Evolutionary conservation across 495 filamentous ascomycete species (phyloP).

Genomic region (Aspergillus funiculosus): DNA sequence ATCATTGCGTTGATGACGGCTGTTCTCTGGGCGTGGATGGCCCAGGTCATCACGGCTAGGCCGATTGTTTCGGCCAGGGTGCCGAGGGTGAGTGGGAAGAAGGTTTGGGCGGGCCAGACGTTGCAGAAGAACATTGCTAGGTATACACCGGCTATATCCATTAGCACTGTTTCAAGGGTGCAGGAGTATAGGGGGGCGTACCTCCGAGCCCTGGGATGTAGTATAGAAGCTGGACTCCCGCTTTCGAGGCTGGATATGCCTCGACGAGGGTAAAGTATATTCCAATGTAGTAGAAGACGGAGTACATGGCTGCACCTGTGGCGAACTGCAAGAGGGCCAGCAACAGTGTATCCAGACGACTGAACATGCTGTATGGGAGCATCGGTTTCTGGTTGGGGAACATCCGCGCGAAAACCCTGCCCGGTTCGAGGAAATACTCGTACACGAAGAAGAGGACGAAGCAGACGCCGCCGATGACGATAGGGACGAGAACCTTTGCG

Average conservation of each 20-base stretch:
- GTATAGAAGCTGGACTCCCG: slow-evolving; percentile 49
- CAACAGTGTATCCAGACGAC: slow-evolving; percentile 45
- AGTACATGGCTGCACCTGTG: slow-evolving; percentile 44
- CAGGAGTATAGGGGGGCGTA: no score
- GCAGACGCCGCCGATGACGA: slow-evolving; percentile 46
- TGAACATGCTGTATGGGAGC: slow-evolving; percentile 50
- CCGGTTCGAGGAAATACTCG: slow-evolving; percentile 51
- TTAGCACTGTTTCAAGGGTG: no score
- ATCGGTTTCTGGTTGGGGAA: slow-evolving; percentile 50
- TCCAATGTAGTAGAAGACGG: slow-evolving; percentile 56
- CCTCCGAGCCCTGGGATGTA: slow-evolving; percentile 41
- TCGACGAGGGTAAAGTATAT: slow-evolving; percentile 54
- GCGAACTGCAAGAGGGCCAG: slow-evolving; percentile 50
- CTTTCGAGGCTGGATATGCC: slow-evolving; percentile 37
- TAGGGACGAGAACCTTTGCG: slow-evolving; percentile 45
- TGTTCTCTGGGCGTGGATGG: slow-evolving; percentile 33
- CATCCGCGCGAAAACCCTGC: slow-evolving; percentile 29
- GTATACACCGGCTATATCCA: slow-evolving; percentile 49
- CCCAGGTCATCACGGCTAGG: slow-evolving; percentile 42
- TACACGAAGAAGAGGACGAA: slow-evolving; percentile 45
- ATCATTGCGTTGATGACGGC: slow-evolving; percentile 53
- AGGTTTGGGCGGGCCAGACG: slow-evolving; percentile 50
- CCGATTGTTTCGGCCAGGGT: slow-evolving; percentile 44
- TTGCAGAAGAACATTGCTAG: slow-evolving; percentile 51
- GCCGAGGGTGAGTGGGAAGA: slow-evolving; percentile 45